A percentile compares a stretch with the other conserved stretches of the same genome.
These are phyloP conservation scores for Lactifluus pinguis DNA, from an alignment of 768 basidiomycete species.

Conservation along the genomic window DNA sequence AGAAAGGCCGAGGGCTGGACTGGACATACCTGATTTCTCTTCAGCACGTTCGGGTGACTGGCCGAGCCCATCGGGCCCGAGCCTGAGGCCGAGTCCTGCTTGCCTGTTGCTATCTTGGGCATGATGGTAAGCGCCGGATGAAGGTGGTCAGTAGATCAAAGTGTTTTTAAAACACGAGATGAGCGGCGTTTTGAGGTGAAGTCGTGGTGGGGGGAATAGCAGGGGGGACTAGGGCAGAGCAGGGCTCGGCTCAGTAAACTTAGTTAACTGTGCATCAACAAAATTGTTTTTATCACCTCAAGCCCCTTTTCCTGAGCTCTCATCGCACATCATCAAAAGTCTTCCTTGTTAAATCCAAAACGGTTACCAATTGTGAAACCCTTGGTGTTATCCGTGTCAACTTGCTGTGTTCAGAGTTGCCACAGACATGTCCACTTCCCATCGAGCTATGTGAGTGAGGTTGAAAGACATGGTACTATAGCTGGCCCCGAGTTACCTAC, in stretches of 20 bases:
- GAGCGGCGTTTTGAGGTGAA: background rate
- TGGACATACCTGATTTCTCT: conserved; percentile 27
- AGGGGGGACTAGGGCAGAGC: background rate
- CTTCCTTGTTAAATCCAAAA: background rate
- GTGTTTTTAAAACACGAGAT: background rate
- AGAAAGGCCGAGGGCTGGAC: background rate
- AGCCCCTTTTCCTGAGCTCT: conserved; percentile 6
- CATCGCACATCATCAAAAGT: background rate
- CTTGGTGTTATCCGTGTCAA: background rate
- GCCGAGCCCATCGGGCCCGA: conserved; percentile 17
- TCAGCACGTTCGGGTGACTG: conserved; percentile 19
- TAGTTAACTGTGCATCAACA: background rate
- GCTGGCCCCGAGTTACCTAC: too few species aligned
- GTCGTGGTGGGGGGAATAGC: background rate
- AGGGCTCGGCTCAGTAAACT: background rate
- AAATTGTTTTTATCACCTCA: background rate
- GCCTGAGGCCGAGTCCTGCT: conserved; percentile 15
- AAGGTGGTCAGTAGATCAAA: background rate
- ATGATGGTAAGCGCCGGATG: conserved; percentile 6
- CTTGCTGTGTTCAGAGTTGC: background rate
- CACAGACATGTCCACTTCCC: too few species aligned
- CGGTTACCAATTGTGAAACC: background rate
- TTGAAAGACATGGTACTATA: too few species aligned
- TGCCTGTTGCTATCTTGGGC: conserved; percentile 13
- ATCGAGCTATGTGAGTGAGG: too few species aligned